These are phyloP conservation scores for Wickerhamomyces kurtzmanii DNA, from an alignment of 805 yeast species.

Conservation along the genomic window DNA sequence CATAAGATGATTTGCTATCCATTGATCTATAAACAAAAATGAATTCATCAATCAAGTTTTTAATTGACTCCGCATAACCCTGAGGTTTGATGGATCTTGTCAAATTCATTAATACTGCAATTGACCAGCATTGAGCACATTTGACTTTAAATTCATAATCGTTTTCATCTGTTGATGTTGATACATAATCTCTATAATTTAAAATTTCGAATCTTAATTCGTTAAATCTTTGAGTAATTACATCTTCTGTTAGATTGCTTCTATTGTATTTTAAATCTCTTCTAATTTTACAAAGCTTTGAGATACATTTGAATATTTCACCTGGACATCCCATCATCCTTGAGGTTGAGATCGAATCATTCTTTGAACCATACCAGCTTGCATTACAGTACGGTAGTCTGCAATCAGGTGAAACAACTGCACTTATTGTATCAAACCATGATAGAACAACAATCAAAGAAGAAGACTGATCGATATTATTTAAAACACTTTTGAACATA, in stretches of 20 bases:
- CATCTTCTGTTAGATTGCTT: conserved; percentile 4
- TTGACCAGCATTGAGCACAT: conserved; percentile 50
- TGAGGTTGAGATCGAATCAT: conserved; percentile 34
- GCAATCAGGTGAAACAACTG: conserved; percentile 47
- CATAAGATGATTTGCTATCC: conserved; percentile 34
- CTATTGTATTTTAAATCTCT: conserved; percentile 13
- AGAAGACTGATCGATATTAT: conserved; percentile 37
- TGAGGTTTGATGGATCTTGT: conserved; percentile 20
- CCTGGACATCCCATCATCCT: conserved; percentile 55
- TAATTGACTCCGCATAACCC: conserved; percentile 18
- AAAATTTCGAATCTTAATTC: conserved; percentile 25
- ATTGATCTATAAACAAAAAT: conserved; percentile 34
- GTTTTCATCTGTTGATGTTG: conserved; percentile 11
- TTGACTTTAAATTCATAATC: conserved; percentile 31
- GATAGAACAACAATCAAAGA: conserved; percentile 40
- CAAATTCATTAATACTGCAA: conserved; percentile 24
- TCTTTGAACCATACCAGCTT: conserved; percentile 39
- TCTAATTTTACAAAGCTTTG: conserved; percentile 31
- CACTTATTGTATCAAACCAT: conserved; percentile 52
- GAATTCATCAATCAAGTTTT: conserved; percentile 32
- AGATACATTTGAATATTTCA: conserved; percentile 38
- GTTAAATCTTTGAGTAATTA: conserved; percentile 16
- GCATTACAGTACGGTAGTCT: conserved; percentile 43
- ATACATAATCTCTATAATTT: conserved; percentile 38
- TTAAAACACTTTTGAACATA: conserved; percentile 30